A percentile compares a stretch with the other conserved stretches of the same genome.
Conservation (phyloP, 78 protist genomes). For the Polysphondylium violaceum region DNA sequence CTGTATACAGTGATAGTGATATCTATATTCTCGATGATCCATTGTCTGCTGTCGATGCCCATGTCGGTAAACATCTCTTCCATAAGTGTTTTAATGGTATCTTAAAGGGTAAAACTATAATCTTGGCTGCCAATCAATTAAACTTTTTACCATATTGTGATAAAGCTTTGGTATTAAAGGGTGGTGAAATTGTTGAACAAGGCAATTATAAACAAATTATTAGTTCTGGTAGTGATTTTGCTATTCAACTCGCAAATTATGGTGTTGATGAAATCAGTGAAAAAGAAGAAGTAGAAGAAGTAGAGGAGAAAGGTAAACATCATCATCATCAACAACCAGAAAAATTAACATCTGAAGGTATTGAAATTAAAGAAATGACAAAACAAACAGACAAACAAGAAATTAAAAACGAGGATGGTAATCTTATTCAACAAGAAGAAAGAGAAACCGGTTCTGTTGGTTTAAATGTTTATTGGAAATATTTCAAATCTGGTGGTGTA, state of each 20-base stretch:
- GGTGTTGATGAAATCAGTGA: slow-evolving; percentile 40
- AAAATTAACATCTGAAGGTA: neutral
- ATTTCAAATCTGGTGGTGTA: slow-evolving; percentile 59
- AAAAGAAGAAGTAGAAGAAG: slow-evolving; percentile 36
- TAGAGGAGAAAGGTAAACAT: neutral
- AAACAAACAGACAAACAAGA: slow-evolving; percentile 53
- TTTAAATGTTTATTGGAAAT: slow-evolving; percentile 18
- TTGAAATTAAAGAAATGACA: slow-evolving; percentile 24
- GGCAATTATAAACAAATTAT: slow-evolving; percentile 80
- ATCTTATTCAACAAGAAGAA: slow-evolving; percentile 53
- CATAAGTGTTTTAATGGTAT: slow-evolving; percentile 60
- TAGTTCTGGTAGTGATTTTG: slow-evolving; percentile 15
- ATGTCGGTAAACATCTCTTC: slow-evolving; percentile 89
- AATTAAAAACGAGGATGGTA: slow-evolving; percentile 36
- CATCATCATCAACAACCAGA: too few relatives aligned
- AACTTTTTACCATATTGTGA: slow-evolving; percentile 54
- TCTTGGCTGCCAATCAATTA: slow-evolving; percentile 91
- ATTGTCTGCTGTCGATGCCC: slow-evolving; percentile 95
- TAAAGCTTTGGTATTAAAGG: slow-evolving; percentile 56
- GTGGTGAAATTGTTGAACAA: slow-evolving; percentile 77
- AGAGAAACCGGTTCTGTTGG: slow-evolving; percentile 79
- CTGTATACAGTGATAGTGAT: slow-evolving; percentile 89
- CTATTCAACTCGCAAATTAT: slow-evolving; percentile 11
- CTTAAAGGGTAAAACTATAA: slow-evolving; percentile 74
- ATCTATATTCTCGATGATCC: slow-evolving; percentile 94